Evolutionary conservation across 495 filamentous ascomycete species (phyloP).

Genomic region (Hypoxylon cercidicola): DNA sequence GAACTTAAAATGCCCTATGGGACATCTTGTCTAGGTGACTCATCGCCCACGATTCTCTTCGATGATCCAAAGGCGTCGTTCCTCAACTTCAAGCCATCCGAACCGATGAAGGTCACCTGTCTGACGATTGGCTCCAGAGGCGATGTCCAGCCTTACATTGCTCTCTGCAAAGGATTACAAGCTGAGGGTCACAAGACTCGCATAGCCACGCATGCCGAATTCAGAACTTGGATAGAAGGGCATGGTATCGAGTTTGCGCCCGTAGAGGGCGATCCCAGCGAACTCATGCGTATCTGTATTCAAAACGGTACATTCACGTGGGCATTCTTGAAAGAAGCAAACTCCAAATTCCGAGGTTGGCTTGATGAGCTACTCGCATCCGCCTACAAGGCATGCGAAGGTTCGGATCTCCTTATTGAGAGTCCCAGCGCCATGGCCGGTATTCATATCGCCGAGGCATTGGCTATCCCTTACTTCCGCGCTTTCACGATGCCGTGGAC

Average conservation of each 20-base stretch:
- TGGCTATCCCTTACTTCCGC: constrained; percentile 94
- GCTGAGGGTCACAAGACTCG: constrained; percentile 86
- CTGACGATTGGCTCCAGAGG: constrained; percentile 95
- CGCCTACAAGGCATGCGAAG: constrained; percentile 87
- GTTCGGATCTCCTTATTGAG: constrained; percentile 90
- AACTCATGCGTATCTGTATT: constrained; percentile 95
- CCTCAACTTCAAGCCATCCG: constrained; percentile 89
- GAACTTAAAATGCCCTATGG: constrained; percentile 67
- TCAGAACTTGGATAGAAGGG: constrained; percentile 84
- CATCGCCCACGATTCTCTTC: constrained; percentile 78
- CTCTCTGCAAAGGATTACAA: constrained; percentile 89
- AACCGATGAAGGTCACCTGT: constrained; percentile 88
- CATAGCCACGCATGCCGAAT: constrained; percentile 94
- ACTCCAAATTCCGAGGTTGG: constrained; percentile 90
- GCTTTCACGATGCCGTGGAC: constrained; percentile 99
- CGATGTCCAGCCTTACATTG: constrained; percentile 98
- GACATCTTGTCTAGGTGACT: constrained; percentile 60
- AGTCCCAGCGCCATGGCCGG: constrained; percentile 98
- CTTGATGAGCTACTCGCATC: constrained; percentile 86
- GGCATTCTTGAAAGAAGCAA: constrained; percentile 87
- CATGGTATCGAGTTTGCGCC: constrained; percentile 93
- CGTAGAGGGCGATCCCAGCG: constrained; percentile 90
- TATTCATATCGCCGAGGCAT: constrained; percentile 97
- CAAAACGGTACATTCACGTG: constrained; percentile 98
- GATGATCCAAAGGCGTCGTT: constrained; percentile 93